These are phyloP conservation scores for Ceratocystis huliohia DNA, from an alignment of 2,329 filamentous ascomycete genomes.

Conservation along the genomic window DNA sequence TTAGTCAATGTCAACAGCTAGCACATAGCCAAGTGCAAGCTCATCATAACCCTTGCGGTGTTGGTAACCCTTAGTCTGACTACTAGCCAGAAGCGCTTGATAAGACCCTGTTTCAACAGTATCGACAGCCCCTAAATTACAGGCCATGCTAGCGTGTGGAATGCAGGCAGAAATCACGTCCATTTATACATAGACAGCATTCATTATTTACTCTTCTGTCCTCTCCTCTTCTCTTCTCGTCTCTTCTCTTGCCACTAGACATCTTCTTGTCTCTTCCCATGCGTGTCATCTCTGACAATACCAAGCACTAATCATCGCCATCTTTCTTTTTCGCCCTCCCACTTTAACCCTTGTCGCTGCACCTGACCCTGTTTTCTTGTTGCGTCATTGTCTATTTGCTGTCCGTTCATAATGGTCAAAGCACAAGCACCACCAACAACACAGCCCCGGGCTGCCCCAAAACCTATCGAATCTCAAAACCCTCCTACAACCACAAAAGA, in stretches of 20 bases:
- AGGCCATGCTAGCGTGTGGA: not conserved
- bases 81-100: too few species aligned
- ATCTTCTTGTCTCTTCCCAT: constrained; percentile 10
- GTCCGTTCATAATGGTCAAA: not conserved
- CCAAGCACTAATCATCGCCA: constrained; percentile 26
- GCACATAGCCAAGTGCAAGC: too few species aligned
- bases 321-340: not conserved
- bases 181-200: not conserved
- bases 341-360: constrained; percentile 21
- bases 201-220: not conserved
- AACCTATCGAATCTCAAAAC: not conserved
- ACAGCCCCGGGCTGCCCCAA: constrained; percentile 4
- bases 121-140: not conserved
- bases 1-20: too few species aligned
- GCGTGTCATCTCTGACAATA: constrained; percentile 30
- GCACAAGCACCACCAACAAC: not conserved
- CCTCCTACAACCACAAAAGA: too few species aligned
- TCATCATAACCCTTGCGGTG: too few species aligned
- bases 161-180: not conserved
- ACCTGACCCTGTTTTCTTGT: constrained; percentile 10
- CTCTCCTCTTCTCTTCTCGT: not conserved
- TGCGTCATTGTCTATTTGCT: constrained; percentile 9
- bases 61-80: too few species aligned
- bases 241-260: not conserved
- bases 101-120: too few species aligned